Percentiles rank a stretch among this genome's conserved stretches.
phyloP scores from a whole-genome alignment of 345 rosid genomes.

The Pistacia atlantica region DNA sequence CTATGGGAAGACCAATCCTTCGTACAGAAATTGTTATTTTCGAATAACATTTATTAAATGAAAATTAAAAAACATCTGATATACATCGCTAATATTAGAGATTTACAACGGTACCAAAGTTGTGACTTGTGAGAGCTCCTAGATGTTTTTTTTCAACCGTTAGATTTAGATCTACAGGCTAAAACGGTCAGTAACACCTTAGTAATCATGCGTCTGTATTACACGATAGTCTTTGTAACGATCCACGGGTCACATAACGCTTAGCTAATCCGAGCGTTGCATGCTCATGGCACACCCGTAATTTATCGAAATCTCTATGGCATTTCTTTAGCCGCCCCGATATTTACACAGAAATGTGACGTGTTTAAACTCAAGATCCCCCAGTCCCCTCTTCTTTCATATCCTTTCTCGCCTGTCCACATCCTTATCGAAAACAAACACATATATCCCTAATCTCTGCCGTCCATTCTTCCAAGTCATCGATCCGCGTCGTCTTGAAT shows the following conservation, averaged over 20 bases:
- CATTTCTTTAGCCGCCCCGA: not conserved
- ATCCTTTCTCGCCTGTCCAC: conserved; percentile 1
- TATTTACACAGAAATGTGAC: conserved; percentile 24
- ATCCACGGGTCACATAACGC: not conserved
- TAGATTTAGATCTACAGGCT: not conserved
- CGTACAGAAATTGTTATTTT: no score
- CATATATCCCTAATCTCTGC: conserved; percentile 30
- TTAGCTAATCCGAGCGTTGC: not conserved
- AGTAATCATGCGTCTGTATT: no score
- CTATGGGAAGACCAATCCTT: no score
- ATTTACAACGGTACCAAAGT: no score
- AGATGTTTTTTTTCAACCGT: no score
- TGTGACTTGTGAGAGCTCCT: no score
- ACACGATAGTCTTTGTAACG: not conserved
- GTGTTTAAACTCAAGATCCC: conserved; percentile 26
- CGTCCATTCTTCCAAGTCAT: conserved; percentile 43
- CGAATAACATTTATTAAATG: no score
- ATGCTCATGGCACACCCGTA: conserved; percentile 8
- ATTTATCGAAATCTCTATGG: not conserved
- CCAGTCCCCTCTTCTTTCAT: not conserved
- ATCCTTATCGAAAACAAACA: conserved; percentile 45
- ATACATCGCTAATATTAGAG: no score
- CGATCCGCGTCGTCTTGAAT: conserved; percentile 32
- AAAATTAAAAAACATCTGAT: no score
- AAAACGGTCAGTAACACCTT: no score